Base-by-base conservation (phyloP, 2,329 filamentous ascomycete species). In the Aspergillus uvarum region DNA sequence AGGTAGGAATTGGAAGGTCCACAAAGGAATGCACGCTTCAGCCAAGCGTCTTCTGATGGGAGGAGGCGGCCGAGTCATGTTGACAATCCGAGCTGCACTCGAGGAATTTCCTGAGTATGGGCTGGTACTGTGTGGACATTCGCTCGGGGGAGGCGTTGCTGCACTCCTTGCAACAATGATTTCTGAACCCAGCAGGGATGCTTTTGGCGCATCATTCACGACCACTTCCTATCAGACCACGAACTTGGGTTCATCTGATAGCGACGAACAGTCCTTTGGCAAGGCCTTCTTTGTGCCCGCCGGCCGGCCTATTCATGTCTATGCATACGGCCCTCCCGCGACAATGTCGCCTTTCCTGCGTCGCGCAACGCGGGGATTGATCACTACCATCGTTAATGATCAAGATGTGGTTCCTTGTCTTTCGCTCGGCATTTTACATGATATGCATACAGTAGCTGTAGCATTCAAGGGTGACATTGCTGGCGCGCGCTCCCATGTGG, bases 11-110 rank as follows among this genome's bases (percentile, higher is more conserved):
- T 90, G 89, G 77, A 86, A 88, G 64, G 88, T 91, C 0, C 89
- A 91, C 74, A 90, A 90, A 71, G 89, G 89, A 14, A 87, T 91
- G 57, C 87, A 90, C 69, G 87, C 88, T 0, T 90, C 88, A 1
- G 89, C 89, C 4, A 81, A 84, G 21, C 83, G 88, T 11, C 80
- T 91, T 0, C 77, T 91, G 0, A 88, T 87, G 67, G 87, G 88
- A 8, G 86, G 83, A 51, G 87, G 89, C 52, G 87, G 87, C 1
- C 81, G 85, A 26, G 87, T 91, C 1, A 80, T 91, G 62, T 79
- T 85, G 48, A 90, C 86, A 0, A 82, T 91, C 19, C 84, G 85
- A 67, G 83, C 86, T 29, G 87, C 88, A 0, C 76, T 91, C 1
- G 82, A 87, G 44, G 85, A 88, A 65, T 88, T 89, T 63, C 80